These are phyloP conservation scores for Lumnitzera littorea DNA, from an alignment of 345 rosid species.

Conservation along the genomic window DNA sequence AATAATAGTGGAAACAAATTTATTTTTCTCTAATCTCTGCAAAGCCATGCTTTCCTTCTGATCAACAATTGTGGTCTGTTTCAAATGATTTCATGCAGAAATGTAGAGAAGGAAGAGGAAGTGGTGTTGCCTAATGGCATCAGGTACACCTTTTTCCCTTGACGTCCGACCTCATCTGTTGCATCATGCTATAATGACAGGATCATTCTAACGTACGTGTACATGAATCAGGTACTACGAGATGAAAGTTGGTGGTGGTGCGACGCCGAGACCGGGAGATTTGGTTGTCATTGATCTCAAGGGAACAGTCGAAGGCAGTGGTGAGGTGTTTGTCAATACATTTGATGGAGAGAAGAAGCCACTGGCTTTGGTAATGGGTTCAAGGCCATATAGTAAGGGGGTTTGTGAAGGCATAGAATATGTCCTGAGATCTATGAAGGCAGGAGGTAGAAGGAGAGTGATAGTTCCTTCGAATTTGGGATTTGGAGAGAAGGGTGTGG, in stretches of 20 bases:
- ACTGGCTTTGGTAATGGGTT: slow-evolving; percentile 67
- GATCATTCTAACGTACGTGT: neutral
- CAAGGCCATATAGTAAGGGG: slow-evolving; percentile 75
- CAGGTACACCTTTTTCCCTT: slow-evolving; percentile 32
- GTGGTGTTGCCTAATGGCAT: slow-evolving; percentile 72
- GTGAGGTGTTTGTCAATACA: slow-evolving; percentile 60
- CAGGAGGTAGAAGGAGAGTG: slow-evolving; percentile 79
- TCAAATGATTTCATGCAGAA: slow-evolving; percentile 30
- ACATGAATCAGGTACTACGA: slow-evolving; percentile 59
- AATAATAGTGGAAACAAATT: too few species aligned
- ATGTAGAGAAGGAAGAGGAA: slow-evolving; percentile 65
- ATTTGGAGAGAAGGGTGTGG: slow-evolving; percentile 68
- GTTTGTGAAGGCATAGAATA: slow-evolving; percentile 78
- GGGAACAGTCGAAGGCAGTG: slow-evolving; percentile 57
- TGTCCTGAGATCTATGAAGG: slow-evolving; percentile 67
- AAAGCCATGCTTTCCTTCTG: too few species aligned
- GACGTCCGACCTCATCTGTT: too few species aligned
- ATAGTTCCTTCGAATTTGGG: slow-evolving; percentile 64
- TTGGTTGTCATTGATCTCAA: slow-evolving; percentile 72
- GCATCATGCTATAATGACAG: too few species aligned
- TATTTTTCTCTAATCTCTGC: too few species aligned
- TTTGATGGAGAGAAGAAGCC: slow-evolving; percentile 50
- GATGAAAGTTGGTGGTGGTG: slow-evolving; percentile 79
- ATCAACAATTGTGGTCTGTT: neutral
- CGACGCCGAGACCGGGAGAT: slow-evolving; percentile 67